phyloP scores from a whole-genome alignment of 257 asterid genomes.

The Verbascum thapsus region DNA sequence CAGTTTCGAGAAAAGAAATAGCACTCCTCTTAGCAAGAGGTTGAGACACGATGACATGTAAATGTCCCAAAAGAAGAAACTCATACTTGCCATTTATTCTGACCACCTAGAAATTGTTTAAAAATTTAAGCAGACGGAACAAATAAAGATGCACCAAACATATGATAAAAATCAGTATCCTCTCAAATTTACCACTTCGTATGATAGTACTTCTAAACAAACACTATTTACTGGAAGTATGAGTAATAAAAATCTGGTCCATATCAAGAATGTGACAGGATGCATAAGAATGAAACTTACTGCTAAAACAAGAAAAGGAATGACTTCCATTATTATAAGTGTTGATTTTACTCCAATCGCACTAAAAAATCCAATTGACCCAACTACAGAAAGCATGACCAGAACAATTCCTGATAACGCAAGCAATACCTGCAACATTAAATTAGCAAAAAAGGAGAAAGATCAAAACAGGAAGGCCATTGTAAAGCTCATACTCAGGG shows the following conservation, averaged over 20 bases:
- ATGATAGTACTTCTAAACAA: neutral
- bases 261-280: neutral
- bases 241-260: no score
- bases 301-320: constrained; percentile 70
- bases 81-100: neutral
- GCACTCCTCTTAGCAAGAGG: neutral
- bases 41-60: neutral
- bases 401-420: constrained; percentile 94
- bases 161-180: neutral
- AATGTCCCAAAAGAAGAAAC: neutral
- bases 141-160: neutral
- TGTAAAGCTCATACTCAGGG: neutral
- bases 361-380: constrained; percentile 97
- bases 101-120: neutral
- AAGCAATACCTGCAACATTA: constrained; percentile 70
- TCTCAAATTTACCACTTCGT: neutral
- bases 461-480: no score
- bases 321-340: constrained; percentile 98
- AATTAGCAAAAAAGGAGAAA: constrained; percentile 25
- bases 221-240: no score
- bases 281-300: constrained; percentile 53
- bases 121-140: neutral
- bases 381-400: constrained; percentile 97
- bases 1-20: neutral
- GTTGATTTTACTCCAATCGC: constrained; percentile 94